Evolutionary conservation across 768 basidiomycete species (phyloP), one percentile per base, ranked within the genome.

Genomic region (Lanmaoa rubissima): DNA sequence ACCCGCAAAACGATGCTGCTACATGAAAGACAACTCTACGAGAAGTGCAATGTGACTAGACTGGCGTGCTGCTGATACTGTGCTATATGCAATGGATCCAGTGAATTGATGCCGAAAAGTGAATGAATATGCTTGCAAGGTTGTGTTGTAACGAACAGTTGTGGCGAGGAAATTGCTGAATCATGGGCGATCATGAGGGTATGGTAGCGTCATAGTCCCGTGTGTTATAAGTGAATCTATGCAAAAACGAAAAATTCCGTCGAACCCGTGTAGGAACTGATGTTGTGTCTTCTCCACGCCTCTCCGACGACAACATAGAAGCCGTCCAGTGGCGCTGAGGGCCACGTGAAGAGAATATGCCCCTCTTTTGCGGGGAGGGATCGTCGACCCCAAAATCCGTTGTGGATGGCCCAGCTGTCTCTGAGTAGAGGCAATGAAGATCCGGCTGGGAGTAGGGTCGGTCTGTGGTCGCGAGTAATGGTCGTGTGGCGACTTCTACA

Each of bases 171-270:
- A 51, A 50, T 40, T 28, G 19, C 40, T 26, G 49, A 42, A 53
- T 51, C 48, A 61, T 54, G 32, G 45, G 57, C 12, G 41, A 49
- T 62, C 63, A 48, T 54, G 49, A 36, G 11, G 35, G 53, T 12
- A 17, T 34, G 55, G 39, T 59, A 58, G 59, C 41, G 16, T 46
- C 48, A 54, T 54, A 54, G 45, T 51, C 53, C 50, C 52, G 59
- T 49, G 48, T 49, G 44, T 44, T 52, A 54, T 55, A 59, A 41
- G 71, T 71, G 61, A 76, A 54, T 59, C 69, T 69, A 54, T 72
- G 73, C 54, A 76, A 62, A 65, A 76, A 69, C 31, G 75, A 73
- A 34, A 68, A 57, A 61, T 73, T 74, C 26, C 73, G 72, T 51
- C 71, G 65, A 34, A 67, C 63, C 31, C 68, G 67, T 55, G 57